Evolutionary conservation across 23 red algal genomes (phyloP), one percentile per base, ranked within the genome.

Genomic region (Gracilaria domingensis): DNA sequence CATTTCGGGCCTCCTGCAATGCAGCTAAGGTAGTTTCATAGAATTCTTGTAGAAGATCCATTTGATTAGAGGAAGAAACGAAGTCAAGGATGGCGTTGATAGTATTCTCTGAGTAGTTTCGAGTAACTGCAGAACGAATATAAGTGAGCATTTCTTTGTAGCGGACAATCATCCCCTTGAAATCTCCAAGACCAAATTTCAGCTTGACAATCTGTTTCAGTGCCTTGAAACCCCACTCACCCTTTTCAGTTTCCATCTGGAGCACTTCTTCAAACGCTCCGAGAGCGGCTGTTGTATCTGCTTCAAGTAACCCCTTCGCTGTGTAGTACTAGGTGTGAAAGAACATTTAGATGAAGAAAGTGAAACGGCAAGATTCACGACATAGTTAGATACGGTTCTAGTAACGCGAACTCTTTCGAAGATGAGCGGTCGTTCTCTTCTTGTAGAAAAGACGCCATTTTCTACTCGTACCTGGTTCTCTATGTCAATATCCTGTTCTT

Each of bases 211-310:
- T 94, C 82, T 99, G 97, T 66, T 99, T 96, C 32, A 96, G 71
- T 26, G 97, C 97, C 47, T 96, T 95, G 89, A 99, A 95, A 49
- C 97, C 97, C 97, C 97, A 99, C 83, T 96, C 91, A 20, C 97
- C 94, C 35, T 92, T 89, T 14, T 92, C 91, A 6, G 55, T 67
- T 85, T 99, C 97, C 93, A 99, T 91, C 34, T 66, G 42, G 13
- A 99, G 48, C 45, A 99, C 93, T 50, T 86, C 83, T 79, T 96
- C 94, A 84, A 96, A 95, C 16, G 71, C 87, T 38, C 57, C 42
- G 23, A 95, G 81, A 0, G 97, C 95, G 23, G 82, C 94, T 35
- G 58, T 55, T 20, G 55, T 83, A 50, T 96, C 95, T 34, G 85
- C 78, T 57, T 93, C 90, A 40, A 94, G 65, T 89, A 95, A 74